A percentile compares a stretch with the other conserved stretches of the same genome.
Evolutionary conservation across 805 yeast genomes (phyloP).

Genomic region (Wickerhamomyces hampshirensis): DNA sequence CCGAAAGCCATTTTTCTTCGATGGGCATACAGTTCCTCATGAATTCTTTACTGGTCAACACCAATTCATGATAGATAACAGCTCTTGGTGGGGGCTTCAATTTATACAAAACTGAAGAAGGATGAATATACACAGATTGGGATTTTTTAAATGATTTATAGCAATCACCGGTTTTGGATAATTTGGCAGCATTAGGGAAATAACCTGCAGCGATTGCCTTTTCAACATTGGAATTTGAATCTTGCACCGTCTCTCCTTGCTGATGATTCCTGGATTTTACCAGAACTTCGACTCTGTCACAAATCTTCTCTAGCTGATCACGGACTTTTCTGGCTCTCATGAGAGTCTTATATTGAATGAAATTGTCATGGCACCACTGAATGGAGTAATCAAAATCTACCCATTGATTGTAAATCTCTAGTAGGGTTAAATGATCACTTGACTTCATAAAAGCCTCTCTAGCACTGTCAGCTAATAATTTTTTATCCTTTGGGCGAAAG

Average conservation of each 20-base stretch:
- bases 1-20: conserved; percentile 66
- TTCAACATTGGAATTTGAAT: conserved; percentile 69
- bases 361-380: conserved; percentile 85
- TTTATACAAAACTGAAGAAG: conserved; percentile 67
- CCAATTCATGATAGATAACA: conserved; percentile 77
- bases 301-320: conserved; percentile 59
- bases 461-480: conserved; percentile 60
- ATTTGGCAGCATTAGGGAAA: conserved; percentile 93
- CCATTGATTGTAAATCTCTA: conserved; percentile 81
- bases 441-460: conserved; percentile 47
- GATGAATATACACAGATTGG: conserved; percentile 78
- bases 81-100: conserved; percentile 69
- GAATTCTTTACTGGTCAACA: conserved; percentile 81
- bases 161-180: conserved; percentile 71
- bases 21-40: conserved; percentile 78
- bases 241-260: conserved; percentile 30
- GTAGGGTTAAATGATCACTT: conserved; percentile 74
- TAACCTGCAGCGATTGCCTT: conserved; percentile 86
- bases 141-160: conserved; percentile 61
- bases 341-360: conserved; percentile 70
- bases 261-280: conserved; percentile 29
- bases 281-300: conserved; percentile 48
- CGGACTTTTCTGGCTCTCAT: conserved; percentile 65
- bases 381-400: conserved; percentile 56
- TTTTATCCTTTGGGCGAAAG: conserved; percentile 63